phyloP scores from a whole-genome alignment of 2,329 filamentous ascomycete genomes.

The Botrytis medusae region DNA sequence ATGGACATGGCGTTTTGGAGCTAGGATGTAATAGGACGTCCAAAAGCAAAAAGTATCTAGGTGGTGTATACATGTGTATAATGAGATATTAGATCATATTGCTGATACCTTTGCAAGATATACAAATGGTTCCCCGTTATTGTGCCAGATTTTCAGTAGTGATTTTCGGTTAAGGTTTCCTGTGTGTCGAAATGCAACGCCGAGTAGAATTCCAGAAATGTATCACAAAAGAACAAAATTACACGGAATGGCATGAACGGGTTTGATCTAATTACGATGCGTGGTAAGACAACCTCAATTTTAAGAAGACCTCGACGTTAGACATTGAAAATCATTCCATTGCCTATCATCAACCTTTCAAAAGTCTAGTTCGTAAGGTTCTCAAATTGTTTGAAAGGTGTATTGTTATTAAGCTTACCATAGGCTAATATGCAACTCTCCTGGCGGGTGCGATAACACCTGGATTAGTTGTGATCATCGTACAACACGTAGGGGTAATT shows the following conservation, averaged over 20 bases:
- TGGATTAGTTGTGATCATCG: background rate
- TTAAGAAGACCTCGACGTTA: too few relatives aligned
- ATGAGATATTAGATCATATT: constrained; percentile 8
- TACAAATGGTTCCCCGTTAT: background rate
- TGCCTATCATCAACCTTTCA: background rate
- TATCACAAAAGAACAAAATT: too few relatives aligned
- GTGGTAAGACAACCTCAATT: too few relatives aligned
- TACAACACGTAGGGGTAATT: background rate
- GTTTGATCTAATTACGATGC: too few relatives aligned
- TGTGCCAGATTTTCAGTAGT: background rate
- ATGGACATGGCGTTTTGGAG: constrained; percentile 15
- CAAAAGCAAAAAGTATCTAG: constrained; percentile 16
- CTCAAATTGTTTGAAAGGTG: background rate
- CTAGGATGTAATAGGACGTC: constrained; percentile 1
- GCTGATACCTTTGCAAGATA: constrained; percentile 11
- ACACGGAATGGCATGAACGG: too few relatives aligned
- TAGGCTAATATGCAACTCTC: background rate
- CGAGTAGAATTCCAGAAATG: too few relatives aligned
- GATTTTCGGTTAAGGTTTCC: background rate
- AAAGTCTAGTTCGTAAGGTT: background rate
- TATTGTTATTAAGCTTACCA: background rate
- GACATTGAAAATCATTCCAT: too few relatives aligned
- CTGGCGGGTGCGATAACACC: background rate
- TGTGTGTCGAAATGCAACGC: too few relatives aligned
- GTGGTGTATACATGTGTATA: constrained; percentile 10